Base-by-base conservation (phyloP, 2,329 filamentous ascomycete species). In the Acephala macrosclerotiorum region DNA sequence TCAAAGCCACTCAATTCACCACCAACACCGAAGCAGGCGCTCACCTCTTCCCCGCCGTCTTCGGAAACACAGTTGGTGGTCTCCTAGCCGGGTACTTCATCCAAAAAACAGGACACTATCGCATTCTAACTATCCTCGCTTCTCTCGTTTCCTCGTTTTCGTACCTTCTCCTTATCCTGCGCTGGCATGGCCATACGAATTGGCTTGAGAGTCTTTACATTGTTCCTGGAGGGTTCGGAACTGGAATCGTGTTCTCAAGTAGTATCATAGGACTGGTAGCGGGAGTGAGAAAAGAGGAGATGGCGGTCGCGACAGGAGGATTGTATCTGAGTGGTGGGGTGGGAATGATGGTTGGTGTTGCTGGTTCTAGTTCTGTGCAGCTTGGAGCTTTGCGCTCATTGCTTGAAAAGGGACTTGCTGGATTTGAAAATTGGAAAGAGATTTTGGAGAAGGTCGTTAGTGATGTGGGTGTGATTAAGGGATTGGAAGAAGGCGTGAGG, bases 31-130 rank as follows among this genome's bases (percentile, higher is more conserved):
- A 80, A 1, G 88, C 89, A 0, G 84, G 84, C 0, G 77, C 85
- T 0, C 87, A 91, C 70, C 79, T 93, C 0, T 82, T 92, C 47
- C 90, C 90, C 0, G 87, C 90, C 0, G 89, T 93, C 0, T 77
- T 85, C 0, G 90, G 90, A 0, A 92, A 93, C 70, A 86, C 89
- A 0, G 66, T 87, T 0, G 90, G 89, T 0, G 88, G 88, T 0
- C 78, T 93, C 1, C 49, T 89, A 0, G 83, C 88, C 0, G 90
- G 90, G 0, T 71, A 68, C 18, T 8, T 57, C 26, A 58, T 61
- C 22, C 56, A 55, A 49, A 84, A 82, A 22, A 90, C 87, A 0
- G 88, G 89, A 0, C 80, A 81, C 0, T 91, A 90, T 74, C 90
- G 88, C 66, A 68, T 75, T 0, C 79, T 88, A 0, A 79, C 87